Conservation (phyloP, 306 rosid genomes). For the Prunus mira region DNA sequence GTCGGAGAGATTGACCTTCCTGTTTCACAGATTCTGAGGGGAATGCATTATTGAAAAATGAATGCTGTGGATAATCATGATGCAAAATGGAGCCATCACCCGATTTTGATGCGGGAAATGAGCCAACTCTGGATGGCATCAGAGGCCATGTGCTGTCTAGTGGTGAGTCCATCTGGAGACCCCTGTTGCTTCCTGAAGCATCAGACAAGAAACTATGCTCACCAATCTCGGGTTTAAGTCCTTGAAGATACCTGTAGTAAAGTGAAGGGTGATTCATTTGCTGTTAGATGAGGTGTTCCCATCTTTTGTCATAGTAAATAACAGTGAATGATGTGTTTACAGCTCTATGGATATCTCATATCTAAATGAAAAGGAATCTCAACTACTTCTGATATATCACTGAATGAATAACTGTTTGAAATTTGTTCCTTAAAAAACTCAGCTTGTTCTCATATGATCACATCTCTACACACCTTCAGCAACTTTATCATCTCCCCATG, state of each 20-base stretch:
- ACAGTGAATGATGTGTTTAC: not conserved
- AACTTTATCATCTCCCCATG: too few relatives aligned
- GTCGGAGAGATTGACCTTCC: constrained; percentile 48
- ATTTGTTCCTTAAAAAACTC: not conserved
- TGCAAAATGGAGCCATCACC: constrained; percentile 28
- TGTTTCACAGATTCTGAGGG: constrained; percentile 28
- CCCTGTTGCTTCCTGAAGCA: constrained; percentile 39
- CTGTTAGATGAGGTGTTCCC: not conserved
- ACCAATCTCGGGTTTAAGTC: constrained; percentile 39
- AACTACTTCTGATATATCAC: not conserved
- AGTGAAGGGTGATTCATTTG: not conserved
- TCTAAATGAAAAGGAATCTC: not conserved
- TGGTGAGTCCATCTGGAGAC: constrained; percentile 31
- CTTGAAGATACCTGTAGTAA: constrained; percentile 38
- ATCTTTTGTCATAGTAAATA: not conserved
- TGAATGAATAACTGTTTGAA: not conserved
- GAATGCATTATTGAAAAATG: constrained; percentile 30
- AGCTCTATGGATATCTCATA: too few relatives aligned
- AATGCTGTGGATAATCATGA: constrained; percentile 26
- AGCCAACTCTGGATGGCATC: constrained; percentile 32
- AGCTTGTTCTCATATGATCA: not conserved
- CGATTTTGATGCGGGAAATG: constrained; percentile 27
- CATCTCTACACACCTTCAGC: not conserved
- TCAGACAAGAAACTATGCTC: constrained; percentile 44
- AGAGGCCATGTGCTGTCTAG: constrained; percentile 37